phyloP scores from a whole-genome alignment of 2,329 filamentous ascomycete genomes.

The Aspergillus sp. region DNA sequence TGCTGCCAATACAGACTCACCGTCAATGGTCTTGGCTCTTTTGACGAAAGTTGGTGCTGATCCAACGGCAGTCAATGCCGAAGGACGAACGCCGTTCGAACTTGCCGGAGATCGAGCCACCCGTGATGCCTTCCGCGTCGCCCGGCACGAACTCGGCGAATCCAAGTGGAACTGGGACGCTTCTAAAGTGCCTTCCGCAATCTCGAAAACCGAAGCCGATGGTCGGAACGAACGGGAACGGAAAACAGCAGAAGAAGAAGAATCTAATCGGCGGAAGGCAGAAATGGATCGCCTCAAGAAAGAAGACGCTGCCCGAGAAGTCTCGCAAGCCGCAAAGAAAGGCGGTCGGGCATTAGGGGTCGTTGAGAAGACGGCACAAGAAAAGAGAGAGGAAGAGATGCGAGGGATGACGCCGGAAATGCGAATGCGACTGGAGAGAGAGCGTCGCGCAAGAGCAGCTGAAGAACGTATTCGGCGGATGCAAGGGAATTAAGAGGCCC shows the following conservation, averaged over 20 bases:
- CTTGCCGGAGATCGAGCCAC: slow-evolving; percentile 82
- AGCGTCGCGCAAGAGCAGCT: slow-evolving; percentile 84
- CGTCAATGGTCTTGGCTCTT: slow-evolving; percentile 74
- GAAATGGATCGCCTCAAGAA: slow-evolving; percentile 71
- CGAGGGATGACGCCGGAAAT: slow-evolving; percentile 86
- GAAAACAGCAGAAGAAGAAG: slow-evolving; percentile 65
- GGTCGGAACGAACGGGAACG: slow-evolving; percentile 68
- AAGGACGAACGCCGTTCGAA: slow-evolving; percentile 84
- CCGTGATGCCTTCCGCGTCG: slow-evolving; percentile 87
- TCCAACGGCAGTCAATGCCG: slow-evolving; percentile 67
- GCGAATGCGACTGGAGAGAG: slow-evolving; percentile 77
- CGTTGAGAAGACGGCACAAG: slow-evolving; percentile 71
- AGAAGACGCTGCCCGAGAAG: slow-evolving; percentile 54
- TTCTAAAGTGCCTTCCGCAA: slow-evolving; percentile 68
- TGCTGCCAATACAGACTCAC: slow-evolving; percentile 75
- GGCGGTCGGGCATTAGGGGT: slow-evolving; percentile 58
- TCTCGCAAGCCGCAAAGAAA: slow-evolving; percentile 50
- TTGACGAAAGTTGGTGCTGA: slow-evolving; percentile 73
- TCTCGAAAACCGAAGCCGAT: slow-evolving; percentile 72
- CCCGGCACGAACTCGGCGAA: slow-evolving; percentile 79
- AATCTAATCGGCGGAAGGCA: slow-evolving; percentile 67
- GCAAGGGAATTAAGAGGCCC: slow-evolving; percentile 41
- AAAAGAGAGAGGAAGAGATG: slow-evolving; percentile 78
- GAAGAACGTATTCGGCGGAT: slow-evolving; percentile 79
- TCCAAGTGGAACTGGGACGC: slow-evolving; percentile 73